These are phyloP conservation scores for Balamuthia mandrillaris DNA, from an alignment of 208 protist genomes.

Conservation along the genomic window DNA sequence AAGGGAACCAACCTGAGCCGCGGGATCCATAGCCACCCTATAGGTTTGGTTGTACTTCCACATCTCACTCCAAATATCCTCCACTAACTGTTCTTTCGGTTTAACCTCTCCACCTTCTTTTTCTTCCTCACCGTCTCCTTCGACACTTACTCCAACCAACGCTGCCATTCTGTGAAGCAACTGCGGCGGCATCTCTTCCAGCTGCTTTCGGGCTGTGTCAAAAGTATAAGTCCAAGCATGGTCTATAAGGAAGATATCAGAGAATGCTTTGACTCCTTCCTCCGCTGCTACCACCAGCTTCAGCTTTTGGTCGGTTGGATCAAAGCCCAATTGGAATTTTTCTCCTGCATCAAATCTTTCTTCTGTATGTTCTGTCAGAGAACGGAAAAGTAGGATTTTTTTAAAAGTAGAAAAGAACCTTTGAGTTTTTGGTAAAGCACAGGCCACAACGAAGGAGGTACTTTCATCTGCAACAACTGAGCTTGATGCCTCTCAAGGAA, in stretches of 20 bases:
- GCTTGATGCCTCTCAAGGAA: conserved; percentile 22
- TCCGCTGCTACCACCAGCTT: neutral
- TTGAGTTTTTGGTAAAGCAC: no score
- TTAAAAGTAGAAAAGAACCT: no score
- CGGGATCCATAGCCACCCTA: neutral
- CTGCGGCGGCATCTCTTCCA: no score
- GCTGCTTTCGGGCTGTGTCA: neutral
- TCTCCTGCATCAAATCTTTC: conserved; percentile 33
- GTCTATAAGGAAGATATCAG: conserved; percentile 18
- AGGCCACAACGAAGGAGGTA: no score
- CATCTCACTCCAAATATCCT: conserved; percentile 25
- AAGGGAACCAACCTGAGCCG: conserved; percentile 8
- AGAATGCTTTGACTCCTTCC: neutral
- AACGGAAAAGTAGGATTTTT: neutral
- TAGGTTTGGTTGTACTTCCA: conserved; percentile 44
- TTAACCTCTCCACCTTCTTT: no score
- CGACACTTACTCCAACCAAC: no score
- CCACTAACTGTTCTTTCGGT: neutral
- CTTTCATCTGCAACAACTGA: no score
- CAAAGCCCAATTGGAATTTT: conserved; percentile 29
- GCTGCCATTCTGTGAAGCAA: no score
- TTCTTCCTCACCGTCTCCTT: neutral
- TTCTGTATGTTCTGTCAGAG: neutral
- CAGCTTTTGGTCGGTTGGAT: conserved; percentile 20
- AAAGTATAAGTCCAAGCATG: conserved; percentile 22